Conservation (phyloP, 257 asterid species). For the Przewalskia tangutica region DNA sequence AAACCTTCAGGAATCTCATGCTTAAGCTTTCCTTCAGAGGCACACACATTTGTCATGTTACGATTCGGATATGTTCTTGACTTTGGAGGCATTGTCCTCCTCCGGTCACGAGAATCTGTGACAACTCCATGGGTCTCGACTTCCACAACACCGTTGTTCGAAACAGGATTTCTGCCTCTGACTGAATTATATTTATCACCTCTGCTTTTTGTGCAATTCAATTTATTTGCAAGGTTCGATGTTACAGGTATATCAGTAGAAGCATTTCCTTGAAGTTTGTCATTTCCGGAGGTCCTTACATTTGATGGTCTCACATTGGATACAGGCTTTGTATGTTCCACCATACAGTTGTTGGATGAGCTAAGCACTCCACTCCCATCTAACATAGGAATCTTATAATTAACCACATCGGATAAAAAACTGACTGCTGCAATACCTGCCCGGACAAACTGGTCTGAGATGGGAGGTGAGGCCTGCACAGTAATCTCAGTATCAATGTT, state of each 20-base stretch:
- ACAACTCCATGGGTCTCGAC: constrained; percentile 19
- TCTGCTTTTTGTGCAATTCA: constrained; percentile 23
- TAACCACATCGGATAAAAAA: constrained; percentile 73
- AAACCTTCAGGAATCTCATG: constrained; percentile 33
- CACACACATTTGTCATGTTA: constrained; percentile 21
- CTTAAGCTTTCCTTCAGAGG: constrained; percentile 30
- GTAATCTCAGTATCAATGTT: constrained; percentile 19
- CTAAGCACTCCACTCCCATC: constrained; percentile 39
- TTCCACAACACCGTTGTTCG: constrained; percentile 18
- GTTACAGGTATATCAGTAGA: constrained; percentile 19
- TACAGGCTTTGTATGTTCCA: constrained; percentile 38
- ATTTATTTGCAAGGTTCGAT: constrained; percentile 14
- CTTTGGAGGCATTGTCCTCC: constrained; percentile 39
- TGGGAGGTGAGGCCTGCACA: constrained; percentile 42
- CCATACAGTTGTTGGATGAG: constrained; percentile 30
- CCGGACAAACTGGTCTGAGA: constrained; percentile 66
- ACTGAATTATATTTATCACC: constrained; percentile 27
- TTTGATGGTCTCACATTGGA: constrained; percentile 30
- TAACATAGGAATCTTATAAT: constrained; percentile 47
- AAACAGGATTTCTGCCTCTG: constrained; percentile 21
- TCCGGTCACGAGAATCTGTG: constrained; percentile 23
- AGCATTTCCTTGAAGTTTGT: constrained; percentile 29
- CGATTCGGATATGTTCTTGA: constrained; percentile 35
- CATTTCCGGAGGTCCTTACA: constrained; percentile 31
- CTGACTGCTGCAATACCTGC: constrained; percentile 87